phyloP scores from a whole-genome alignment of 352 stramenopile species.

The Pythium phragmiticola region DNA sequence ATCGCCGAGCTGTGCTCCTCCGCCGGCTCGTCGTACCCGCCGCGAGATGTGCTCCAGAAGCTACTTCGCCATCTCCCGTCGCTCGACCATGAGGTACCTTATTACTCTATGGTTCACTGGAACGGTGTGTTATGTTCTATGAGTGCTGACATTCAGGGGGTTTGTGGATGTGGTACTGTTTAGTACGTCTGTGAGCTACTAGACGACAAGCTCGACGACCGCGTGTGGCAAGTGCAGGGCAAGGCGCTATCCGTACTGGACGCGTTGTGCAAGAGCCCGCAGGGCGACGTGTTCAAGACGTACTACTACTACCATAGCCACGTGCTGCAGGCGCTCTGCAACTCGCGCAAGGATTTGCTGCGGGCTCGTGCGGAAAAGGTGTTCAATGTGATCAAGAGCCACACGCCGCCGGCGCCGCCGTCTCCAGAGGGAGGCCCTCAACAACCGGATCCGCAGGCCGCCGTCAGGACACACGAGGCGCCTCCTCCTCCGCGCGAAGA shows the following conservation, averaged over 20 bases:
- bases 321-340: slow-evolving; percentile 55
- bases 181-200: slow-evolving; percentile 84
- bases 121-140: neutral
- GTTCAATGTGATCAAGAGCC: slow-evolving; percentile 33
- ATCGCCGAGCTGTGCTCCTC: slow-evolving; percentile 79
- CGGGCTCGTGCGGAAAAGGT: slow-evolving; percentile 70
- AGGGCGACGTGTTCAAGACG: slow-evolving; percentile 64
- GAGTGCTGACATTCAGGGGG: neutral
- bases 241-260: slow-evolving; percentile 79
- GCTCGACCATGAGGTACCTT: slow-evolving; percentile 59
- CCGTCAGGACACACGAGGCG: neutral
- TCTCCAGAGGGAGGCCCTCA: slow-evolving; percentile 8
- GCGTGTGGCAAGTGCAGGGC: slow-evolving; percentile 79
- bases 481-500: slow-evolving; percentile 9
- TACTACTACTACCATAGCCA: slow-evolving; percentile 54
- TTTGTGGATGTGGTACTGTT: neutral
- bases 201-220: slow-evolving; percentile 83
- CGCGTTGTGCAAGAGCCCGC: slow-evolving; percentile 52
- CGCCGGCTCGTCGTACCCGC: slow-evolving; percentile 77
- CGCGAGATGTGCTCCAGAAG: slow-evolving; percentile 76
- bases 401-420: slow-evolving; percentile 23
- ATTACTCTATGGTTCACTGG: neutral
- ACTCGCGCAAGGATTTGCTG: slow-evolving; percentile 74
- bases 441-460: neutral
- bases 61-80: slow-evolving; percentile 68